A percentile compares a stretch with the other conserved stretches of the same genome.
These are phyloP conservation scores for Neofusicoccum umdonicola DNA, from an alignment of 2,329 filamentous ascomycete genomes.

Conservation along the genomic window DNA sequence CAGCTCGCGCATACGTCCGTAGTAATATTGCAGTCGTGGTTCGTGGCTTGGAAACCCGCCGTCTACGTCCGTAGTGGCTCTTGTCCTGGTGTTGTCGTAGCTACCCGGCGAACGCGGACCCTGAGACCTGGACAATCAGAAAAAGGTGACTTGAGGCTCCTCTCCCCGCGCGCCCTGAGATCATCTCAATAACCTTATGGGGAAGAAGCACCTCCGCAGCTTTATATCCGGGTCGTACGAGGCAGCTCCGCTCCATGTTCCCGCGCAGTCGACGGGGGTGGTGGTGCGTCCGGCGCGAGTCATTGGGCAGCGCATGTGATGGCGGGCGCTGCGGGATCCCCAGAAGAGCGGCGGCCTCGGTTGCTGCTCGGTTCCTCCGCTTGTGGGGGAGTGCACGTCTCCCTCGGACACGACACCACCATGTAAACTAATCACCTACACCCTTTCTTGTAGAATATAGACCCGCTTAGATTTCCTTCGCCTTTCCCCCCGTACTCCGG, in stretches of 20 bases:
- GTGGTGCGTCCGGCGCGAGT: slow-evolving; percentile 3
- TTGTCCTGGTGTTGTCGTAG: too few relatives aligned
- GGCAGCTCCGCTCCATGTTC: neutral
- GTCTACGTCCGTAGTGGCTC: too few relatives aligned
- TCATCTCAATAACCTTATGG: neutral
- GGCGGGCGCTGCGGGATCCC: neutral
- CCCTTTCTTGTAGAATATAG: neutral
- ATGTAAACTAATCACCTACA: slow-evolving; percentile 10
- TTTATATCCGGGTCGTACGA: neutral
- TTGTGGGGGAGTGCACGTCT: slow-evolving; percentile 3
- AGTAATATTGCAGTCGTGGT: neutral
- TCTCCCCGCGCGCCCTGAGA: neutral
- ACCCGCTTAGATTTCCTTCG: neutral
- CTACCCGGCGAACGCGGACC: neutral
- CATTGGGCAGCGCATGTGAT: slow-evolving; percentile 7
- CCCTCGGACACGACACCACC: neutral
- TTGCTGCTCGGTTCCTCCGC: slow-evolving; percentile 6
- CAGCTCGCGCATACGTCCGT: neutral
- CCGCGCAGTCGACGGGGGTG: neutral
- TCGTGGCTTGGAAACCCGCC: too few relatives aligned
- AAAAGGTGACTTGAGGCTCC: neutral
- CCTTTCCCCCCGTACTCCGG: neutral
- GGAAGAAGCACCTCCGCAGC: neutral
- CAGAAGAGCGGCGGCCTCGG: slow-evolving; percentile 11
- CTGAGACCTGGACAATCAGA: neutral